A percentile compares a stretch with the other conserved stretches of the same genome.
phyloP scores from a whole-genome alignment of 106 monocot species.

The Dendrobium officinale region DNA sequence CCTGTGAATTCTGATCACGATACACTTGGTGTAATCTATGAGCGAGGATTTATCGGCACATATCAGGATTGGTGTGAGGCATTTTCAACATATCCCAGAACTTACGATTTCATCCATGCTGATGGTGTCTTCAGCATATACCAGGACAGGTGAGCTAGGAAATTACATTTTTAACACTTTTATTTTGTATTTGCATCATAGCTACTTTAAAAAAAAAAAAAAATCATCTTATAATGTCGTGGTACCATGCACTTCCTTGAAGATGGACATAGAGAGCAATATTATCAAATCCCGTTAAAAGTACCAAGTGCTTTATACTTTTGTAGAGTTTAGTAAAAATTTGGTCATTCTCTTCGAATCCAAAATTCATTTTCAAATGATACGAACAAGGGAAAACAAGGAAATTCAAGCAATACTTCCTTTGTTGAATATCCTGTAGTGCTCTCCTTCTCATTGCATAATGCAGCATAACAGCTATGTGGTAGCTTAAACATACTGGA shows the following conservation, averaged over 20 bases:
- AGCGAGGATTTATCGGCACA: slow-evolving; percentile 47
- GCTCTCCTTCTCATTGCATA: too few relatives aligned
- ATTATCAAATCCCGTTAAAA: too few relatives aligned
- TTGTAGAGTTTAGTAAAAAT: not conserved
- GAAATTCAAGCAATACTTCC: not conserved
- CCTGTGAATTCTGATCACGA: slow-evolving; percentile 8
- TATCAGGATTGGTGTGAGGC: slow-evolving; percentile 62
- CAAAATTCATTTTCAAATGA: not conserved
- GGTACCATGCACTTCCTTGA: too few relatives aligned
- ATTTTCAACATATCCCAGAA: slow-evolving; percentile 51
- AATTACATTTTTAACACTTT: not conserved
- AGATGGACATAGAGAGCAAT: too few relatives aligned
- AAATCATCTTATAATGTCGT: too few relatives aligned
- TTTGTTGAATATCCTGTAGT: not conserved
- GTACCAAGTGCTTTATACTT: not conserved
- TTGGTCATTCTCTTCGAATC: not conserved
- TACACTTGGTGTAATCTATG: slow-evolving; percentile 41
- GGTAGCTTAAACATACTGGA: too few relatives aligned
- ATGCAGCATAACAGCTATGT: too few relatives aligned
- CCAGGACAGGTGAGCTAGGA: slow-evolving; percentile 27
- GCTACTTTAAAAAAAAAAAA: too few relatives aligned
- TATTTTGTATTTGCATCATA: not conserved
- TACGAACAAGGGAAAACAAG: not conserved
- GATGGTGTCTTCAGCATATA: slow-evolving; percentile 40
- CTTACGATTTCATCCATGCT: slow-evolving; percentile 53